phyloP scores from a whole-genome alignment of 176 grass and related monocot species.

The Pontederia crassipes region DNA sequence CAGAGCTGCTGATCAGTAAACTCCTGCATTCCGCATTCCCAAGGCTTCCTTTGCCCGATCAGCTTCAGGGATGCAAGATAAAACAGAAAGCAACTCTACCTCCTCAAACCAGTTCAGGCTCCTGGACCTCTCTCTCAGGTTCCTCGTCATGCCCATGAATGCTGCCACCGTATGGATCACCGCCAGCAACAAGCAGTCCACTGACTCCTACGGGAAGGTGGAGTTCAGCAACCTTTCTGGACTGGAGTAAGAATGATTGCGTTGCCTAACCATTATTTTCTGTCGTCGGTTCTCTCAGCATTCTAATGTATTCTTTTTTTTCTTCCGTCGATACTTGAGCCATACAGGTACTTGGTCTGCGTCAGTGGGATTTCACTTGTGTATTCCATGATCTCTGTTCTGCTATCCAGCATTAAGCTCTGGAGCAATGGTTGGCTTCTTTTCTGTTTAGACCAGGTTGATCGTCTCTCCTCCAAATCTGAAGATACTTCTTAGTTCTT shows the following conservation, averaged over 20 bases:
- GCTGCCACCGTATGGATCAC: slow-evolving; percentile 6
- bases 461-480: not conserved
- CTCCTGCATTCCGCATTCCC: too few relatives aligned
- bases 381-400: not conserved
- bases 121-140: not conserved
- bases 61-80: not conserved
- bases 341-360: slow-evolving; percentile 8
- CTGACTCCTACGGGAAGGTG: slow-evolving; percentile 2
- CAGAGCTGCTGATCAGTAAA: too few relatives aligned
- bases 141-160: not conserved
- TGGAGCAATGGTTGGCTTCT: not conserved
- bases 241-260: not conserved
- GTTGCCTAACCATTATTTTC: not conserved
- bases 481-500: not conserved
- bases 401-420: not conserved
- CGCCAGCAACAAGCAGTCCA: not conserved
- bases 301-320: too few relatives aligned
- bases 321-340: too few relatives aligned
- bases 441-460: slow-evolving; percentile 1
- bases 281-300: not conserved
- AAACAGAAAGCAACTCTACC: not conserved
- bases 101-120: not conserved
- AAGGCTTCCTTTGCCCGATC: too few relatives aligned
- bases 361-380: not conserved
- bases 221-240: slow-evolving; percentile 6